Base-by-base conservation (phyloP, 352 stramenopile genomes). In the Blastocystis sp. region DNA sequence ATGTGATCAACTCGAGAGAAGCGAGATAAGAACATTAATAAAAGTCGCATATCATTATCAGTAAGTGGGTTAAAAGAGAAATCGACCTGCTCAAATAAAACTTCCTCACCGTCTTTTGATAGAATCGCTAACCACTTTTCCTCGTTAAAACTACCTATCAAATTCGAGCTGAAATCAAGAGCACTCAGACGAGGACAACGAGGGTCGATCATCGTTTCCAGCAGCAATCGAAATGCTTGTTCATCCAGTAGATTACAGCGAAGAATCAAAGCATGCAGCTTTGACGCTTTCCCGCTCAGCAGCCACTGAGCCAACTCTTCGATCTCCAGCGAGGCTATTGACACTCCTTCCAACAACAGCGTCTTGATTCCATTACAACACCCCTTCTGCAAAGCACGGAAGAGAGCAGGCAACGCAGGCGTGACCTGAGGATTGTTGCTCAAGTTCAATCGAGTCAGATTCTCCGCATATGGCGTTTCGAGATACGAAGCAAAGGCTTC, bases 361-460 rank as follows among this genome's bases (percentile, higher is more conserved):
- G 55, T 56, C 50, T 76, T 73, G 16, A 89, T 30, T 20, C 26
- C n/a, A 7, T 65, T 8, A n/a, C 37, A 54, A 34, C 30, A 20
- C 4, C 78, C 45, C 8, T 43, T n/a, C 18, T 47, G 41, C 26
- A 89, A 26, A 30, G 78, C 39, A 18, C 18, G 4, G 53, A 89
- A 79, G 4, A 89, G 45, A 6, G 11, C 53, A 9, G 47, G 37
- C 18, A 89, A n/a, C 47, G 66, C 37, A 16, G 26, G 43, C 3
- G 66, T 89, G 5, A 89, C 45, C 53, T 89, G 63, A 18, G 78
- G 78, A 34, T 89, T 89, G 30, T 76, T 79, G 16, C 54, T 76
- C 13, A 79, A 13, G 50, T 89, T 79, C 24, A 89, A 34, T 34
- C 63, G 63, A 24, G 34, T 7, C 3, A 89, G 13, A 65, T 76